These are phyloP conservation scores for Salvia sclarea DNA, from an alignment of 305 asterid genomes.

Conservation along the genomic window DNA sequence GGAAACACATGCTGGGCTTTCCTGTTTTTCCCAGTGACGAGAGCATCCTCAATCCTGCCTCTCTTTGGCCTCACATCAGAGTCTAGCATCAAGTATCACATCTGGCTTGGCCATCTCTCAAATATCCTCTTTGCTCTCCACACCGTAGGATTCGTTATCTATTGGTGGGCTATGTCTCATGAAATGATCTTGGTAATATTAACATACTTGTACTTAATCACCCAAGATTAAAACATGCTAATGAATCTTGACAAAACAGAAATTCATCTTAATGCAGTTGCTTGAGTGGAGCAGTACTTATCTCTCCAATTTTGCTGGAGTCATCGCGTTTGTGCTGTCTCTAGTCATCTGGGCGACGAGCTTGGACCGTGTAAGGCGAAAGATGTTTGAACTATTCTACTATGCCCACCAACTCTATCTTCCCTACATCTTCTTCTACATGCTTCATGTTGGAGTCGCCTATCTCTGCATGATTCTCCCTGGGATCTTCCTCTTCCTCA, in stretches of 20 bases:
- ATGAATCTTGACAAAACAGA: too few relatives aligned
- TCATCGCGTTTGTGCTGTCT: conserved; percentile 51
- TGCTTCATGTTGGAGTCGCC: conserved; percentile 68
- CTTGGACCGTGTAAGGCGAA: conserved; percentile 56
- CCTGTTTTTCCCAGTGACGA: conserved; percentile 69
- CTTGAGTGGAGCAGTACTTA: conserved; percentile 56
- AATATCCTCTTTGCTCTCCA: conserved; percentile 57
- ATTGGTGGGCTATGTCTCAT: conserved; percentile 54
- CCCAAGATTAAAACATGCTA: too few relatives aligned
- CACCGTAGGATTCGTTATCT: conserved; percentile 51
- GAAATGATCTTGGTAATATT: conserved; percentile 54
- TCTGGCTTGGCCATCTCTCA: conserved; percentile 79
- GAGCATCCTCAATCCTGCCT: conserved; percentile 78
- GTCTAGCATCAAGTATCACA: conserved; percentile 81
- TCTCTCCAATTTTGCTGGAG: conserved; percentile 74
- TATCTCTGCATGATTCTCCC: conserved; percentile 69
- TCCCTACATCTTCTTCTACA: conserved; percentile 46
- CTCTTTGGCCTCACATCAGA: conserved; percentile 72
- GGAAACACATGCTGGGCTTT: conserved; percentile 64
- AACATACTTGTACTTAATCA: not conserved
- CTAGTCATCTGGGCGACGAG: conserved; percentile 65
- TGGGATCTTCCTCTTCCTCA: conserved; percentile 74
- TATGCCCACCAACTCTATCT: conserved; percentile 36
- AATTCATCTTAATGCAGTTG: too few relatives aligned
- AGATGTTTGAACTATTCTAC: conserved; percentile 46